Percentiles rank a stretch among this genome's conserved stretches.
These are phyloP conservation scores for Atkinsonella texensis DNA, from an alignment of 2,329 filamentous ascomycete genomes.

Conservation along the genomic window DNA sequence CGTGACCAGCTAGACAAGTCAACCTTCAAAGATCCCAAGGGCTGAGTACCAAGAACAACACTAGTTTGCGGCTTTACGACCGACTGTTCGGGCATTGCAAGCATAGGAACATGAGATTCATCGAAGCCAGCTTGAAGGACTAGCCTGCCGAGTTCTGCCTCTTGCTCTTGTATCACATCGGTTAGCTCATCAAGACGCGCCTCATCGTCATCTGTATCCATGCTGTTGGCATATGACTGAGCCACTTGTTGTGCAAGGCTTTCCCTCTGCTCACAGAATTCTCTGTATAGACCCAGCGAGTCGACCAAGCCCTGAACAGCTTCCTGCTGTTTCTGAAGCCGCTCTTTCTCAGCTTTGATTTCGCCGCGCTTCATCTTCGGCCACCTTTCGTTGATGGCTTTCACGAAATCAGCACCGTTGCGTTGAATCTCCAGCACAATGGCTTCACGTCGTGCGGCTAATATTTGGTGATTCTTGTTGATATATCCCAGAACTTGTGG, in stretches of 20 bases:
- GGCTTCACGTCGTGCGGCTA: conserved; percentile 24
- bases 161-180: conserved; percentile 30
- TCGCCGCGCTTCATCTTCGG: conserved; percentile 31
- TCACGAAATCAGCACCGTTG: conserved; percentile 36
- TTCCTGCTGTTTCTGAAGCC: conserved; percentile 32
- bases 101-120: conserved; percentile 25
- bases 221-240: conserved; percentile 36
- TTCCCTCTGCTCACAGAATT: conserved; percentile 32
- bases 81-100: conserved; percentile 6
- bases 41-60: conserved; percentile 35
- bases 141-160: conserved; percentile 27
- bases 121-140: conserved; percentile 35
- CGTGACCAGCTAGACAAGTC: conserved; percentile 22
- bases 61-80: conserved; percentile 9
- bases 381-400: conserved; percentile 34
- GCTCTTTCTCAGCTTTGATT: conserved; percentile 38
- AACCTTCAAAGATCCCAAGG: conserved; percentile 16
- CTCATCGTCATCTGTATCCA: conserved; percentile 42
- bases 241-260: conserved; percentile 33
- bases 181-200: conserved; percentile 35
- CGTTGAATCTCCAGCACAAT: conserved; percentile 31
- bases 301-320: conserved; percentile 28
- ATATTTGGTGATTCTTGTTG: conserved; percentile 15
- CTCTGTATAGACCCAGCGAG: conserved; percentile 30
- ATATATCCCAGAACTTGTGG: conserved; percentile 19